Base-by-base conservation (phyloP, 257 asterid genomes). In the Nicotiana sylvestris region DNA sequence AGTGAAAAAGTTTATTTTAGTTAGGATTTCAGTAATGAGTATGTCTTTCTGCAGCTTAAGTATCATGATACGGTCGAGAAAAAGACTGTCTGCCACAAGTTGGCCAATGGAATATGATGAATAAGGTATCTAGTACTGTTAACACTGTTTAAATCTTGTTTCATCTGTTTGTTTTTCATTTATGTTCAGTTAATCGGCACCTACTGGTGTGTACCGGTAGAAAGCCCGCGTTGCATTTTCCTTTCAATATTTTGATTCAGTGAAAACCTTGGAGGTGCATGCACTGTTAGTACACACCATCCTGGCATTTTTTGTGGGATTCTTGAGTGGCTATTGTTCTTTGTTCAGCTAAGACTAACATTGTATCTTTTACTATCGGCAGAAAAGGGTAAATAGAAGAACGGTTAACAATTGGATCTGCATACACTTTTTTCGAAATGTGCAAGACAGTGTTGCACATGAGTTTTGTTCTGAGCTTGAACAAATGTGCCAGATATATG, bases 341-440 rank as follows among this genome's bases (percentile, higher is more conserved):
- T 74, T 49, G 64, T 6, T 39, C 46, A 39, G 46, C 46, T 6
- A 39, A 39, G 46, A 39, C 9, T 21, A 51, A 51, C 37, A 27
- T 9, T 12, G 64, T 17, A 25, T 57, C 29, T 27, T 35, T 83
- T 79, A 9, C 76, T 57, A 85, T 32, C 39, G 86, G 86, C 93
- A 96, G 99, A 89, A 96, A 85, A 94, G 94, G 98, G 98, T 96
- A 4, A 92, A 96, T 84, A 98, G 99, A 21, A 98, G 98, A 76
- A 90, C 87, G 4, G 99, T 94, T 29, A 89, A 84, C 88, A 86
- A 81, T 72, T 96, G 99, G 99, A 90, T 93, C 55, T 93, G 97
- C 80, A 92, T 96, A 17, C 94, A 96, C 84, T 96, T 96, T 81
- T 93, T 97, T 32, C 93, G 97, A 79, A 87, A 82, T 80, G 90